Conservation (phyloP, 257 asterid species). For the Leptodermis oblonga region DNA sequence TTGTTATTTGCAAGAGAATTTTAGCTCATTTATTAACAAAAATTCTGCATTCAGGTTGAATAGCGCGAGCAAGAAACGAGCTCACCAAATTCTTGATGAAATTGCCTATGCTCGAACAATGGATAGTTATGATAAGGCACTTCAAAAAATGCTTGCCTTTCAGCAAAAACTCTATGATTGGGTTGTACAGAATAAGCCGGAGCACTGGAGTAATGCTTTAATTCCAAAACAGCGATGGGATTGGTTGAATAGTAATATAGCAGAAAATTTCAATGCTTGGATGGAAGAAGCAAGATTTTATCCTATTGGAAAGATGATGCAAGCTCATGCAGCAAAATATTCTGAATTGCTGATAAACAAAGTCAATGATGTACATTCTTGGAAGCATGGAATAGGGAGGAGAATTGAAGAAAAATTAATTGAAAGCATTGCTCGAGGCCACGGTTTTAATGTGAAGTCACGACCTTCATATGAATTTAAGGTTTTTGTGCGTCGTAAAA, state of each 20-base stretch:
- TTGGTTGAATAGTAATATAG: slow-evolving; percentile 6
- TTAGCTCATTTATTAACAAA: not conserved
- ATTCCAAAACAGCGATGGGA: not conserved
- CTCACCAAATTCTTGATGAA: not conserved
- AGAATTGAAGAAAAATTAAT: not conserved
- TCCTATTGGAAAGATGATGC: not conserved
- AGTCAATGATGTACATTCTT: not conserved
- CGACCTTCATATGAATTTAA: slow-evolving; percentile 2
- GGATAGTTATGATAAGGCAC: not conserved
- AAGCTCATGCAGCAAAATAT: not conserved
- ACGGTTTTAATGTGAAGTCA: not conserved
- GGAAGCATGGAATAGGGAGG: not conserved
- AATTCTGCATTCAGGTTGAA: not conserved
- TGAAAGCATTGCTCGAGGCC: not conserved
- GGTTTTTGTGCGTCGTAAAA: not conserved
- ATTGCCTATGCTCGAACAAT: not conserved
- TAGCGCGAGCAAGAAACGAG: not conserved
- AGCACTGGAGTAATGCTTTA: slow-evolving; percentile 4
- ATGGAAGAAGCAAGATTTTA: not conserved
- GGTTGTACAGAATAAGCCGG: not conserved
- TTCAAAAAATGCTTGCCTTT: not conserved
- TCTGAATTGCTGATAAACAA: not conserved
- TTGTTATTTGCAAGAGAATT: not conserved
- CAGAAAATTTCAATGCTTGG: slow-evolving; percentile 1
- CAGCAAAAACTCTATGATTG: not conserved